These are phyloP conservation scores for Cladosporium sp. DNA, from an alignment of 2,329 filamentous ascomycete species.

Conservation along the genomic window DNA sequence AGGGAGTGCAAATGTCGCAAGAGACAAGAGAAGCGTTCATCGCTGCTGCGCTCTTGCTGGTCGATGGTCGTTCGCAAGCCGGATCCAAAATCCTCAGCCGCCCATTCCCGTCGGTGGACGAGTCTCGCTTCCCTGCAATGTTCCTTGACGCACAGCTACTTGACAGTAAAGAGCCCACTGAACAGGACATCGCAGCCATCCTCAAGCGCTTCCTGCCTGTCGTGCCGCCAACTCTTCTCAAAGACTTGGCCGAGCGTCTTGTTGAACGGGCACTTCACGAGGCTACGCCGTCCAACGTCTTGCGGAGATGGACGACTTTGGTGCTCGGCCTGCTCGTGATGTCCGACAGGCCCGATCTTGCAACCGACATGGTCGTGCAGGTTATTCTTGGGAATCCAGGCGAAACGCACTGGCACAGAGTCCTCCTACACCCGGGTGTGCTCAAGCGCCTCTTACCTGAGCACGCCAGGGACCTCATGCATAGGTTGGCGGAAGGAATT, in stretches of 20 bases:
- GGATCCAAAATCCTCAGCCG: slow-evolving; percentile 27
- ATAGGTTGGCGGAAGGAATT: slow-evolving; percentile 27
- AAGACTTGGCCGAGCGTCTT: background rate
- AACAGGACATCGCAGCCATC: background rate
- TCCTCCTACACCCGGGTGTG: slow-evolving; percentile 35
- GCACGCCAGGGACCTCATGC: slow-evolving; percentile 33
- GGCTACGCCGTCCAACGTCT: background rate
- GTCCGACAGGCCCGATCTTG: slow-evolving; percentile 5
- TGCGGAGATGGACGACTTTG: slow-evolving; percentile 11
- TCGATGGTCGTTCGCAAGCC: slow-evolving; percentile 31
- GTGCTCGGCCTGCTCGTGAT: slow-evolving; percentile 20
- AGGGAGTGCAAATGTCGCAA: slow-evolving; percentile 1
- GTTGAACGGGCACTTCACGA: background rate
- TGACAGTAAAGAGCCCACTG: background rate
- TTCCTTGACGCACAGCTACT: slow-evolving; percentile 31
- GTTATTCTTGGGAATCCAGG: slow-evolving; percentile 25
- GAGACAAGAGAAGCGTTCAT: slow-evolving; percentile 36
- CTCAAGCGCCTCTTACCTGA: slow-evolving; percentile 36
- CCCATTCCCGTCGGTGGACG: slow-evolving; percentile 30
- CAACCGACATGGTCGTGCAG: slow-evolving; percentile 1
- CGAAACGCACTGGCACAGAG: slow-evolving; percentile 47
- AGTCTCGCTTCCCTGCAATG: slow-evolving; percentile 37
- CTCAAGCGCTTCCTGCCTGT: background rate
- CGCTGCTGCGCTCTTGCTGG: slow-evolving; percentile 37
- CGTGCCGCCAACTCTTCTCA: background rate